Base-by-base conservation (phyloP, 2,329 filamentous ascomycete species). In the Diplodia mutila region DNA sequence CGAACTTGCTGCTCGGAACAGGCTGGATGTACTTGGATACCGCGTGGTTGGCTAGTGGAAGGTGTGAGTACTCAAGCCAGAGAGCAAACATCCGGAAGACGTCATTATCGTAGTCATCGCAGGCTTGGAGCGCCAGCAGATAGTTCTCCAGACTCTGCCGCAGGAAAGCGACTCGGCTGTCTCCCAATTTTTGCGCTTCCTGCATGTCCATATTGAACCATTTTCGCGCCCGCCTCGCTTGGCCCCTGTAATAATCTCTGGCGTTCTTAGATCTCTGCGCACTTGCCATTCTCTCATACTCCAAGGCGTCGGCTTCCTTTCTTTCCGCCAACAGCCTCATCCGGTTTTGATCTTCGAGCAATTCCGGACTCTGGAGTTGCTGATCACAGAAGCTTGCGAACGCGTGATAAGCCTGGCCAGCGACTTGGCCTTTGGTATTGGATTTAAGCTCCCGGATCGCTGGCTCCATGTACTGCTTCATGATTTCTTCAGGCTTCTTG, bases 351-450 rank as follows among this genome's bases (percentile, higher is more conserved):
- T 99, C 95, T 76, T 97, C 93, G 1, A 94, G 81, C 39, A 90
- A 89, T 72, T 97, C 93, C 0, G 90, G 87, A 74, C 94, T 94
- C 73, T 97, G 91, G 11, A 99, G 84, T 76, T 99, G 95, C 74
- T 93, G 89, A 76, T 99, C 94, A 74, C 96, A 99, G 76, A 99
- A 99, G 63, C 89, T 87, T 29, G 96, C 95, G 77, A 98, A 98
- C 73, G 97, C 92, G 76, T 97, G 93, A 74, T 93, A 97, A 0
- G 98, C 95, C 71, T 92, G 86, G 1, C 94, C 93, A 2, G 94
- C 91, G 69, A 94, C 91, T 53, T 86, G 84, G 1, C 91, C 91
- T 65, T 89, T 85, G 5, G 81, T 85, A 54, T 86, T 85, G 1
- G 89, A 89, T 72, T 88, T 90, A 8, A 99, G 83, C 74, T 96